Percentiles rank a stretch among this genome's conserved stretches.
Conservation (phyloP, 768 basidiomycete genomes). For the Lentinula lateritia region DNA sequence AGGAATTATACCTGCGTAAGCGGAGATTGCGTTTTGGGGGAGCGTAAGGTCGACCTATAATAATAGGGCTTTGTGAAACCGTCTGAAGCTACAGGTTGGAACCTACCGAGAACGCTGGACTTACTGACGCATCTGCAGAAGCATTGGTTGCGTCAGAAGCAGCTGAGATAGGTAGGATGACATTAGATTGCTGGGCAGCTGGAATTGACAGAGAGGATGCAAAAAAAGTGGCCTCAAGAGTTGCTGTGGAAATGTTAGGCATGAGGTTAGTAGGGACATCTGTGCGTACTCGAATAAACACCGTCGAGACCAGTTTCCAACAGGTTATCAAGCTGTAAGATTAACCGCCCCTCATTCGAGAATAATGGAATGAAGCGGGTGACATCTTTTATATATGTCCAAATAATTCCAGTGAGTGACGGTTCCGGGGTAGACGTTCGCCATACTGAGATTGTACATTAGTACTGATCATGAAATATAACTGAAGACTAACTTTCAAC, state of each 20-base stretch:
- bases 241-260: conserved; percentile 35
- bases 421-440: conserved; percentile 80
- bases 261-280: neutral
- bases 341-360: conserved; percentile 58
- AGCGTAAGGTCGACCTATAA: conserved; percentile 62
- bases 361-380: conserved; percentile 71
- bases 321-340: conserved; percentile 70
- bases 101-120: conserved; percentile 64
- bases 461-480: neutral
- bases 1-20: conserved; percentile 25
- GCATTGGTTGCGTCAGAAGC: conserved; percentile 37
- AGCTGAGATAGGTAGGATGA: conserved; percentile 6
- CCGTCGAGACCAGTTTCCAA: conserved; percentile 54
- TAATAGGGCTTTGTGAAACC: neutral
- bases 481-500: conserved; percentile 54
- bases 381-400: conserved; percentile 56
- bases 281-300: conserved; percentile 56
- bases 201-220: conserved; percentile 50
- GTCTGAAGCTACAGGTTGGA: neutral
- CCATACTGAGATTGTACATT: conserved; percentile 49
- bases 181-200: conserved; percentile 52
- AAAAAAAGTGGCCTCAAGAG: conserved; percentile 68
- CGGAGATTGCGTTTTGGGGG: conserved; percentile 61
- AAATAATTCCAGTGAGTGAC: conserved; percentile 63
- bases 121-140: conserved; percentile 68